Base-by-base conservation (phyloP, 2,329 filamentous ascomycete species). In the Corniculantispora saksenae region DNA sequence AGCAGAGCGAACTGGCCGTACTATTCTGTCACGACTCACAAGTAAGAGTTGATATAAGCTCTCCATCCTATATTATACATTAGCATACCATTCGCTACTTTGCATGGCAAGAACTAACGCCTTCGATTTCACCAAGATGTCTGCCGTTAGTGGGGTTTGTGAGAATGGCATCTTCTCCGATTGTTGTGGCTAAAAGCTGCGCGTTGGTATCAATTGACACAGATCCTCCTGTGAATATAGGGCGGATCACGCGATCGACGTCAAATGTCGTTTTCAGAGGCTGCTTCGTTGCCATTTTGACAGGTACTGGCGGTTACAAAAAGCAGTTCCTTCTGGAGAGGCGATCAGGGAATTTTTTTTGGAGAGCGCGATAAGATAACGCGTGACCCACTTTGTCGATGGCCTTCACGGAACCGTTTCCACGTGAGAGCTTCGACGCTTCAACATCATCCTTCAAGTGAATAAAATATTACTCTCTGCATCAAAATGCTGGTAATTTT, bases 191-290 rank as follows among this genome's bases (percentile, higher is more conserved):
- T 63, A 99, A 84, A 68, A 98, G 87, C 72, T 87, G 87, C 60
- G 93, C 93, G 79, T 88, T 87, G 76, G 89, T 86, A 81, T 94
- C 93, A 67, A 98, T 85, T 35, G 92, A 89, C 66, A 97, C 89
- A 69, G 91, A 90, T 51, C 95, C 95, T 63, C 95, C 95, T 2
- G 94, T 97, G 75, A 95, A 97, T 58, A 98, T 94, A 23, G 95
- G 95, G 72, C 93, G 91, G 64, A 99, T 91, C 56, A 93, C 91
- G 73, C 91, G 88, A 69, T 86, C 86, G 66, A 91, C 87, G 74
- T 96, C 92, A 77, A 97, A 99, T 3, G 94, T 97, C 65, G 93
- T 97, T 83, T 93, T 96, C 71, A 86, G 82, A 21, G 86, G 82
- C 66, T 86, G 80, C 76, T 87, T 88, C 67, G 80, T 85, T 63